Conservation (phyloP, 306 rosid species). For the Castanopsis chinensis region DNA sequence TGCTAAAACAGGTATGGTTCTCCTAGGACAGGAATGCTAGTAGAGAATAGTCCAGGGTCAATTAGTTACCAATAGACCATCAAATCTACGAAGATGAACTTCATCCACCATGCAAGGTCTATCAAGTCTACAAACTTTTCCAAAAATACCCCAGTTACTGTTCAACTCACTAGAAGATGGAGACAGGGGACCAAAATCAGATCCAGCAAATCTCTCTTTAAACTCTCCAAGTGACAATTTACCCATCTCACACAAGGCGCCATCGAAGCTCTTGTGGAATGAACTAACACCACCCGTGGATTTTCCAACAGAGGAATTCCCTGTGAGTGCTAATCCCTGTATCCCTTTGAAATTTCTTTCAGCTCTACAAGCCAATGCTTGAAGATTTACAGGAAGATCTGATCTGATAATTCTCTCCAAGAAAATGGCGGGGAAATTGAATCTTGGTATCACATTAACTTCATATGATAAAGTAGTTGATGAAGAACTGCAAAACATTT, state of each 20-base stretch:
- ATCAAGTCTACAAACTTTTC: constrained; percentile 82
- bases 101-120: constrained; percentile 87
- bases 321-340: constrained; percentile 27
- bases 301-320: constrained; percentile 26
- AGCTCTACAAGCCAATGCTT: constrained; percentile 80
- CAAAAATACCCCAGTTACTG: constrained; percentile 66
- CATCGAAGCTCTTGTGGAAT: constrained; percentile 34
- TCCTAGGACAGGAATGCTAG: constrained; percentile 10
- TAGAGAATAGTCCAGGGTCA: constrained; percentile 18
- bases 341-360: constrained; percentile 54
- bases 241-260: constrained; percentile 40
- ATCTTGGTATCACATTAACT: constrained; percentile 88
- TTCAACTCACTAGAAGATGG: constrained; percentile 45
- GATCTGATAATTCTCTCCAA: constrained; percentile 87
- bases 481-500: constrained; percentile 52
- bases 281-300: constrained; percentile 31
- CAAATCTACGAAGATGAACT: constrained; percentile 97
- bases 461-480: constrained; percentile 73
- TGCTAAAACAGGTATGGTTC: constrained; percentile 9
- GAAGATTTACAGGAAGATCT: constrained; percentile 92
- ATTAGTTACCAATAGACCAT: constrained; percentile 81
- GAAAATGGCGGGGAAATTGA: constrained; percentile 92
- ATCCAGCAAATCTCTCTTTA: constrained; percentile 45
- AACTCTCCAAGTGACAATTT: constrained; percentile 36
- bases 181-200: constrained; percentile 42